Evolutionary conservation across 2,329 filamentous ascomycete species (phyloP).

Genomic region (Cladosporium sp.): DNA sequence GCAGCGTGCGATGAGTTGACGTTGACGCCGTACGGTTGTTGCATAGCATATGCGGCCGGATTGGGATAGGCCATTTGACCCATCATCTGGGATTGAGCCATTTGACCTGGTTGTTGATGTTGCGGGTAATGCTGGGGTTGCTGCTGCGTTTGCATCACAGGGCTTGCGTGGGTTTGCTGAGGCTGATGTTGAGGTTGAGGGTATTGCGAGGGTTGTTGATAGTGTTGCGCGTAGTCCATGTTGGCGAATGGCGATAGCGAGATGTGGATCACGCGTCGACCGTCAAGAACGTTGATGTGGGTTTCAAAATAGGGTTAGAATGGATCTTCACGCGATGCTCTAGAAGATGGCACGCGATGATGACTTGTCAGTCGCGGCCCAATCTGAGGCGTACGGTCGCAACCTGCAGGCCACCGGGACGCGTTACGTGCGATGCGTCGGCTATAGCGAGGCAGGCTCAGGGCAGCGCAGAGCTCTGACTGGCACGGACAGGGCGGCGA

Average conservation of each 20-base stretch:
- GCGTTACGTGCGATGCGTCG: slow-evolving; percentile 7
- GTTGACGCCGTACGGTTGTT: slow-evolving; percentile 64
- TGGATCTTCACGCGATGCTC: slow-evolving; percentile 11
- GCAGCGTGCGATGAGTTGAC: slow-evolving; percentile 75
- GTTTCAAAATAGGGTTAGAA: slow-evolving; percentile 6
- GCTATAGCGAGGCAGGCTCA: slow-evolving; percentile 8
- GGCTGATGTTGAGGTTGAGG: slow-evolving; percentile 38
- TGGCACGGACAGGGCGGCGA: slow-evolving; percentile 7
- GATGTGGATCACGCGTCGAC: slow-evolving; percentile 8
- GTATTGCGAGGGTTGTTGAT: slow-evolving; percentile 39
- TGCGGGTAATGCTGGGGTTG: slow-evolving; percentile 46
- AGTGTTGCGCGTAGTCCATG: slow-evolving; percentile 47
- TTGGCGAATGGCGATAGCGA: slow-evolving; percentile 22
- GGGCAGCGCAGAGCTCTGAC: slow-evolving; percentile 6
- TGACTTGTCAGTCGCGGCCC: slow-evolving; percentile 13
- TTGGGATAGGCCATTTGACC: slow-evolving; percentile 77
- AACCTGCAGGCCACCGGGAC: slow-evolving; percentile 7
- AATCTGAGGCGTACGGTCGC: slow-evolving; percentile 13
- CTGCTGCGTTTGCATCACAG: slow-evolving; percentile 72
- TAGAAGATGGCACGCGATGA: slow-evolving; percentile 7
- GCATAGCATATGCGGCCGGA: slow-evolving; percentile 65
- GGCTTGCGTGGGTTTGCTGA: slow-evolving; percentile 54
- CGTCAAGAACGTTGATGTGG: slow-evolving; percentile 10
- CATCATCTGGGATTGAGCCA: slow-evolving; percentile 53
- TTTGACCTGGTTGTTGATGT: slow-evolving; percentile 60